phyloP scores from a whole-genome alignment of 345 rosid genomes.

The Brassica juncea region DNA sequence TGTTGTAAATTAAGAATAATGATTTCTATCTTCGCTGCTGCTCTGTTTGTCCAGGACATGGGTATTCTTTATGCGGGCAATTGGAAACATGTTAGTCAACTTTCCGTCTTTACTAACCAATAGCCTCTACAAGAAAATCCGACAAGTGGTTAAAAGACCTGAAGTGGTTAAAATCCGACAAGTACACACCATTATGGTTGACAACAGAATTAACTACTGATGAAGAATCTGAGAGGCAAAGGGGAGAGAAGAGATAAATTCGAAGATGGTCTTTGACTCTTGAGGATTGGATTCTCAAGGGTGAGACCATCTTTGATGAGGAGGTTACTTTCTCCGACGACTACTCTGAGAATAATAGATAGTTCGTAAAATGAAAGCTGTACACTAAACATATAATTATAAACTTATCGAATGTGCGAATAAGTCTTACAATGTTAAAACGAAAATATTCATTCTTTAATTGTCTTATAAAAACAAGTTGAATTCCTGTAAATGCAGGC shows the following conservation, averaged over 20 bases:
- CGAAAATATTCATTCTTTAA: neutral
- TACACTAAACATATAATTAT: neutral
- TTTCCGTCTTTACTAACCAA: slow-evolving; percentile 75
- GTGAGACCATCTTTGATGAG: neutral
- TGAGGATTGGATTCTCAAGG: slow-evolving; percentile 24
- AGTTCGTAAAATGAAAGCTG: slow-evolving; percentile 1
- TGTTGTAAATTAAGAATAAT: too few relatives aligned
- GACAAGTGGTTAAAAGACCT: slow-evolving; percentile 61
- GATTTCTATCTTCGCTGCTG: neutral
- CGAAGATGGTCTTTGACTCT: slow-evolving; percentile 48
- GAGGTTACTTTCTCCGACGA: slow-evolving; percentile 11
- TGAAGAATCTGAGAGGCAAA: slow-evolving; percentile 57
- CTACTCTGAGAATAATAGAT: slow-evolving; percentile 18
- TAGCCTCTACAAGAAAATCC: slow-evolving; percentile 83
- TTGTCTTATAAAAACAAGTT: neutral
- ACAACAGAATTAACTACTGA: slow-evolving; percentile 69
- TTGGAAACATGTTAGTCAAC: slow-evolving; percentile 88
- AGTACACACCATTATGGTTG: slow-evolving; percentile 68
- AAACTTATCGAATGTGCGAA: neutral
- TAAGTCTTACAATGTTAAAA: neutral
- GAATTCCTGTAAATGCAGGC: too few relatives aligned
- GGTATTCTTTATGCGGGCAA: slow-evolving; percentile 75
- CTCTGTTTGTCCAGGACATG: slow-evolving; percentile 50
- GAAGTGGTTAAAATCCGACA: slow-evolving; percentile 61
- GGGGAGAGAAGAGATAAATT: slow-evolving; percentile 62